A percentile compares a stretch with the other conserved stretches of the same genome.
These are phyloP conservation scores for Metschnikowia orientalis DNA, from an alignment of 805 yeast species.

Conservation along the genomic window DNA sequence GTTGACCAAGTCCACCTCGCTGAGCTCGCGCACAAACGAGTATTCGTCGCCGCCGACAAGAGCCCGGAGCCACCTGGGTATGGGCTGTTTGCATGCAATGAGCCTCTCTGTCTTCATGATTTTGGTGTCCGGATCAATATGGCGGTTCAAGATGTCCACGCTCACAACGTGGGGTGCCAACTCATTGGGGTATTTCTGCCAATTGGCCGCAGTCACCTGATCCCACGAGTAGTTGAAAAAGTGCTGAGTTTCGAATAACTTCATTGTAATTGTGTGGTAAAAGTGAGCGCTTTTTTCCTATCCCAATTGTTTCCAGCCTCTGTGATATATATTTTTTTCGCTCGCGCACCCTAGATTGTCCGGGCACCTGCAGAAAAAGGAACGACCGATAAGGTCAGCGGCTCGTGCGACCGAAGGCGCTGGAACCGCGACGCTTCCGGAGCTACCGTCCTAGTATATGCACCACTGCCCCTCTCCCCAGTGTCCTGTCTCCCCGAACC, in stretches of 20 bases:
- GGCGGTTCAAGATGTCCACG: constrained; percentile 81
- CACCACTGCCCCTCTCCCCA: too few species aligned
- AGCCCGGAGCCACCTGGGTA: constrained; percentile 75
- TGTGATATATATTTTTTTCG: constrained; percentile 1
- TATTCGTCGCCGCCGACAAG: constrained; percentile 69
- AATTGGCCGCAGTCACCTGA: constrained; percentile 90
- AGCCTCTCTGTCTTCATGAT: constrained; percentile 76
- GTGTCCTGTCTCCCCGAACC: too few species aligned
- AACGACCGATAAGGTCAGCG: too few species aligned
- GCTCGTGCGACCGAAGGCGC: too few species aligned
- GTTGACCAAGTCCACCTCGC: constrained; percentile 67
- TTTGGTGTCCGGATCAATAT: constrained; percentile 46
- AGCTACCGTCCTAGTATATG: too few species aligned
- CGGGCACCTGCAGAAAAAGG: constrained; percentile 7
- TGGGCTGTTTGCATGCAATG: constrained; percentile 81
- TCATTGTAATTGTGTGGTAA: too few species aligned
- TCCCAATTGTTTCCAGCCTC: too few species aligned
- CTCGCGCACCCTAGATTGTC: constrained; percentile 3
- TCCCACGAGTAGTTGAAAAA: constrained; percentile 86
- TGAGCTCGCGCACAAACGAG: constrained; percentile 84
- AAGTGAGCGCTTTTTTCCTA: too few species aligned
- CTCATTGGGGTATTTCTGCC: constrained; percentile 97
- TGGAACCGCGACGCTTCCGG: too few species aligned
- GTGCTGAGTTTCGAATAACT: constrained; percentile 67
- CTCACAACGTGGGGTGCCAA: constrained; percentile 88